phyloP scores from a whole-genome alignment of 768 basidiomycete genomes.

The Tulasnella sp. region DNA sequence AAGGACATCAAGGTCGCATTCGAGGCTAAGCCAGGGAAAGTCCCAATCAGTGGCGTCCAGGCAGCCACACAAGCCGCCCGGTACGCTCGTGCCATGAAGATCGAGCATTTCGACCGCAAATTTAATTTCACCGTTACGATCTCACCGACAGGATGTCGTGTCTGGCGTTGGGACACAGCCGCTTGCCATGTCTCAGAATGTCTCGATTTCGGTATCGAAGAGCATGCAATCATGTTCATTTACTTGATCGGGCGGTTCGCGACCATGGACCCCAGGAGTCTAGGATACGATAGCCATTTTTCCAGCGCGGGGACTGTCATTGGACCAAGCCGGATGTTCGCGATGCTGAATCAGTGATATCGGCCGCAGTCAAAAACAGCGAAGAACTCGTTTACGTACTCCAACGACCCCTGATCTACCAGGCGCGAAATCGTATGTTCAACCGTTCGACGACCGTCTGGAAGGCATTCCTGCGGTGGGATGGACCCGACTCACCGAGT shows the following conservation, averaged over 20 bases:
- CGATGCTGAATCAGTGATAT: no score
- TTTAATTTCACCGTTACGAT: background rate
- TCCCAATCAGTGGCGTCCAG: background rate
- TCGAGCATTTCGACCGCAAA: background rate
- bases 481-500: no score
- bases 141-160: background rate
- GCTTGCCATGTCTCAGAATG: background rate
- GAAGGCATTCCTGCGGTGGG: no score
- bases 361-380: no score
- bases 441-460: no score
- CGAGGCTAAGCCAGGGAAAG: background rate
- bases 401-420: no score
- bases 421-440: no score
- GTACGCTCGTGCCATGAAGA: background rate
- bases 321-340: no score
- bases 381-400: no score
- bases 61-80: background rate
- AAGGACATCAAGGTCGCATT: slow-evolving; percentile 1
- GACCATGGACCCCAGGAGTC: background rate
- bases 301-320: background rate
- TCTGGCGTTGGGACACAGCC: background rate
- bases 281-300: background rate
- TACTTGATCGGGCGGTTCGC: background rate
- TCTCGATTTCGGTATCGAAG: background rate
- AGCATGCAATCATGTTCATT: background rate